These are phyloP conservation scores for Komagataella pastoris DNA, from an alignment of 805 yeast species.

Conservation along the genomic window DNA sequence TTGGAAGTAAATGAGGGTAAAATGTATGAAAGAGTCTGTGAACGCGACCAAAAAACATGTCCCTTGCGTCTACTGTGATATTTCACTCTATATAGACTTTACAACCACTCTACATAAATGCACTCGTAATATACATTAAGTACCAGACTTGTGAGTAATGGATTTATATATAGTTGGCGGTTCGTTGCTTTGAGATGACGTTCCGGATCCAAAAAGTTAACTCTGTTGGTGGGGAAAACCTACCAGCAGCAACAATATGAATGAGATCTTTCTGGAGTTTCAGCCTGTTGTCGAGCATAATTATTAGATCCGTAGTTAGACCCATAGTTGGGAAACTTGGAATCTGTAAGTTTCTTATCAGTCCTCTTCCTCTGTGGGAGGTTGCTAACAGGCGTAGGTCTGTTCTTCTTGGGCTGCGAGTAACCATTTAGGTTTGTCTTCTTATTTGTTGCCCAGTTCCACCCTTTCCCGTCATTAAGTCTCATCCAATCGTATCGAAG, in stretches of 20 bases:
- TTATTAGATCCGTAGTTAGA: slow-evolving; percentile 1
- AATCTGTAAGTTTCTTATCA: slow-evolving; percentile 2
- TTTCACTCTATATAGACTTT: not conserved
- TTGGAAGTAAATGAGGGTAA: not conserved
- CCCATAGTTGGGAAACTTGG: slow-evolving; percentile 1
- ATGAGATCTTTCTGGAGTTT: not conserved
- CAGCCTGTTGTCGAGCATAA: not conserved
- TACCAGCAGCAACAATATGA: not conserved
- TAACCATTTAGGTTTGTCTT: slow-evolving; percentile 76
- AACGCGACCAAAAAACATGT: not conserved
- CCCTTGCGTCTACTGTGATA: not conserved
- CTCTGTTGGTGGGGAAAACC: not conserved
- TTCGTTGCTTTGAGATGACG: not conserved
- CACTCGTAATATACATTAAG: not conserved
- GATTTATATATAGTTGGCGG: not conserved
- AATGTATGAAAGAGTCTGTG: slow-evolving; percentile 3
- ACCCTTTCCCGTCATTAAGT: slow-evolving; percentile 66
- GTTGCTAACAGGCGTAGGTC: slow-evolving; percentile 10
- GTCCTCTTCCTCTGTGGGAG: slow-evolving; percentile 6
- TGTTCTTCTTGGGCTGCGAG: slow-evolving; percentile 26
- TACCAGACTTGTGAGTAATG: not conserved
- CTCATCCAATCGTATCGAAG: slow-evolving; percentile 75
- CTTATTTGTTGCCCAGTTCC: slow-evolving; percentile 66
- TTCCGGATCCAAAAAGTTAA: not conserved
- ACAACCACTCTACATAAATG: not conserved